phyloP scores from a whole-genome alignment of 139 green algal species.

The Pleodorina starrii region DNA sequence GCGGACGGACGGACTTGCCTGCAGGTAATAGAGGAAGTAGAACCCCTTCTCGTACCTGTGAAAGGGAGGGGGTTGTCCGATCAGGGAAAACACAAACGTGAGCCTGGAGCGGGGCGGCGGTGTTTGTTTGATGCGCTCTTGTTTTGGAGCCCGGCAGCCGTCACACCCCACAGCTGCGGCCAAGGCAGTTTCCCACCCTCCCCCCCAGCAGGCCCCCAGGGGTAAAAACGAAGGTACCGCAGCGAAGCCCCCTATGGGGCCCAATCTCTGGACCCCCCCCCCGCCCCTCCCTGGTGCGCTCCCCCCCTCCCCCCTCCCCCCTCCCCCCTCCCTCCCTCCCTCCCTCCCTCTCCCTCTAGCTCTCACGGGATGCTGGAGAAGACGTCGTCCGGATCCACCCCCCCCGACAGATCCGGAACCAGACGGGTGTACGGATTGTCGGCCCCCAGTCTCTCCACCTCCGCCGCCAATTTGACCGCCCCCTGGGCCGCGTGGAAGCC shows the following conservation, averaged over 20 bases:
- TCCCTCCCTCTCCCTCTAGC: background rate
- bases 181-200: background rate
- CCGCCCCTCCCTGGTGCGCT: no score
- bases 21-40: conserved; percentile 89
- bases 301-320: conserved; percentile 50
- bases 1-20: no score
- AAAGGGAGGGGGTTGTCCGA: background rate
- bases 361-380: conserved; percentile 71
- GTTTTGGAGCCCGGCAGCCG: no score
- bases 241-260: no score
- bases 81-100: no score
- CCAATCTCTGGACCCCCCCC: no score
- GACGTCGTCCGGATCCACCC: conserved; percentile 91
- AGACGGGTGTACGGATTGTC: conserved; percentile 71
- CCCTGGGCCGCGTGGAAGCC: conserved; percentile 61
- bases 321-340: conserved; percentile 65
- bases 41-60: conserved; percentile 90
- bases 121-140: no score
- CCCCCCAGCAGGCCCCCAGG: no score
- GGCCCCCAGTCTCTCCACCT: conserved; percentile 65
- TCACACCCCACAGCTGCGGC: no score
- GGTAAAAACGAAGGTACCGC: no score
- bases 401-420: conserved; percentile 70
- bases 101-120: no score
- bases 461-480: conserved; percentile 39